Base-by-base conservation (phyloP, 305 asterid species). In the Solanum aculeatissimum region DNA sequence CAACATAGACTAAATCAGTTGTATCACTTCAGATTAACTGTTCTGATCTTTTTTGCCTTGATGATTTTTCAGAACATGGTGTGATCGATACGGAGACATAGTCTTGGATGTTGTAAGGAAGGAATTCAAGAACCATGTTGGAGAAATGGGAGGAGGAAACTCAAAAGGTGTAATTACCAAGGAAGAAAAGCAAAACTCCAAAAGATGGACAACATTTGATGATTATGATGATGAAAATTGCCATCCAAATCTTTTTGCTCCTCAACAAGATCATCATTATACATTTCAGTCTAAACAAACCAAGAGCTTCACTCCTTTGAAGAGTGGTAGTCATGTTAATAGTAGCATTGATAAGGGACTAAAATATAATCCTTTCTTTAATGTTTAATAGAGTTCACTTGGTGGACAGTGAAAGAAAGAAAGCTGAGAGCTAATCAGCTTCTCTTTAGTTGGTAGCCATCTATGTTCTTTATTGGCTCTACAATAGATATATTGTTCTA, bases 321-420 rank as follows among this genome's bases (percentile, higher is more conserved):
- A 84, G 88, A 89, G 84, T 75, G 25, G 51, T 65, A 85, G 68
- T 51, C 89, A 82, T 35, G 88, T 32, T 55, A 75, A 68, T 23
- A 86, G 69, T 42, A 92, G 92, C 82, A 89, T 92, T 15, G 97
- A 95, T 40, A 95, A 91, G 89, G 95, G 94, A 47, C 91, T 95
- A 47, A 93, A 85, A 79, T 93, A 94, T 47, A 95, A 95, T 85
- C 98, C 97, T 54, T 95, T 95, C 90, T 93, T 94, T 75, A 94
- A 93, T 84, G 88, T 90, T 89, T 94, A 87, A 68, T 82, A 74
- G 35, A 23, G 19, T 27, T 72, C 80, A 43, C 45, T 72, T 72
- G 57, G 45, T 43, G 57, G 38, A 82, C 43, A 23, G 3, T 29
- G 60, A 53, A 85, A 86, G 27, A 58, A 58, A 58, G 83, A 69